These are phyloP conservation scores for Penicillium odoratum DNA, from an alignment of 495 filamentous ascomycete species.

Conservation along the genomic window DNA sequence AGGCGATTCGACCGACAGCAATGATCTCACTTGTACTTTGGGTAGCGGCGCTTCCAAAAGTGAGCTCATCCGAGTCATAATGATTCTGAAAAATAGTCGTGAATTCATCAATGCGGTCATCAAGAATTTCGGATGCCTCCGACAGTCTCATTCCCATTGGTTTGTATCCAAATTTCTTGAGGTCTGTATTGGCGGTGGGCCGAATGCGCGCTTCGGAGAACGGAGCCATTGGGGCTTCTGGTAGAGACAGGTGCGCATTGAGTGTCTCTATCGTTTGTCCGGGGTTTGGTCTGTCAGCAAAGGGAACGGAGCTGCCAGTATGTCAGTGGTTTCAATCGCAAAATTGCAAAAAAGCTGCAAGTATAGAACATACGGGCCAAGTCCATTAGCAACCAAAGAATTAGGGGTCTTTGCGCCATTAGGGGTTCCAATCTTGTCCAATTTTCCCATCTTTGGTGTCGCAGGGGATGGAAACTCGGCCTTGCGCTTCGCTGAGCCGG, in stretches of 20 bases:
- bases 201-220: constrained; percentile 75
- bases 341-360: background rate
- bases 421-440: constrained; percentile 35
- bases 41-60: constrained; percentile 81
- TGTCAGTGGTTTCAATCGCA: constrained; percentile 21
- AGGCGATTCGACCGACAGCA: constrained; percentile 87
- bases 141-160: constrained; percentile 91
- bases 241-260: constrained; percentile 68
- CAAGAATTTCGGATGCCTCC: constrained; percentile 86
- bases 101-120: constrained; percentile 94
- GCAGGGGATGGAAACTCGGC: constrained; percentile 58
- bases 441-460: constrained; percentile 51
- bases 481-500: constrained; percentile 63
- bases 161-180: constrained; percentile 87
- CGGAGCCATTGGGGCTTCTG: constrained; percentile 72
- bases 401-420: constrained; percentile 27
- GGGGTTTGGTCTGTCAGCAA: constrained; percentile 70
- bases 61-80: constrained; percentile 73
- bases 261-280: constrained; percentile 80
- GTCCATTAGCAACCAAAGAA: constrained; percentile 22
- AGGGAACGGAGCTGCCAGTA: constrained; percentile 51
- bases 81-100: constrained; percentile 66
- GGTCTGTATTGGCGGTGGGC: constrained; percentile 77
- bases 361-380: constrained; percentile 31
- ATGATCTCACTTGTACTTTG: constrained; percentile 85